phyloP scores from a whole-genome alignment of 495 filamentous ascomycete species.

The Lophiostoma macrostomum region DNA sequence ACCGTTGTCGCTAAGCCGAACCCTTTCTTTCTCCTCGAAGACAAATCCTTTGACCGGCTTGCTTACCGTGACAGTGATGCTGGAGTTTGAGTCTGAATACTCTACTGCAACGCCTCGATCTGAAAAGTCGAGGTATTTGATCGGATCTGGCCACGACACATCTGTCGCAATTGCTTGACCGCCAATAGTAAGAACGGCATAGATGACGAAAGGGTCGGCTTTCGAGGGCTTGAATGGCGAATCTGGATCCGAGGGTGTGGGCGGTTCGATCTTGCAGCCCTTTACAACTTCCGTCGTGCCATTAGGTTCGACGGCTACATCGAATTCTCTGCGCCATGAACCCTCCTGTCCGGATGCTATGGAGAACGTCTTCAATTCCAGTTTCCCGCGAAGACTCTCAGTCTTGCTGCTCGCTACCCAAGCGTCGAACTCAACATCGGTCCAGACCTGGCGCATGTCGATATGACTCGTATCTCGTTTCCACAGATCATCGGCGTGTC shows the following conservation, averaged over 20 bases:
- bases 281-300: slow-evolving; percentile 23
- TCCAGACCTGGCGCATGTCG: slow-evolving; percentile 9
- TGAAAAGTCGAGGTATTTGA: slow-evolving; percentile 21
- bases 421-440: slow-evolving; percentile 21
- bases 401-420: slow-evolving; percentile 20
- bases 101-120: slow-evolving; percentile 12
- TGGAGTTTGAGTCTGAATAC: not conserved
- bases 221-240: slow-evolving; percentile 1
- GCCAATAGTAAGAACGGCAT: slow-evolving; percentile 4
- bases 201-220: slow-evolving; percentile 20
- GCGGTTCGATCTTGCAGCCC: not conserved
- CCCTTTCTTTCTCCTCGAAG: slow-evolving; percentile 19
- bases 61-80: not conserved
- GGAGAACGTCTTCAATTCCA: slow-evolving; percentile 10
- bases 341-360: slow-evolving; percentile 3
- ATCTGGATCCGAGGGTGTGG: not conserved
- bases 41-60: slow-evolving; percentile 30
- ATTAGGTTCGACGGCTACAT: slow-evolving; percentile 7
- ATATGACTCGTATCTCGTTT: slow-evolving; percentile 19
- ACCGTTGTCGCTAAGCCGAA: slow-evolving; percentile 23
- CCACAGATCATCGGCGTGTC: slow-evolving; percentile 18
- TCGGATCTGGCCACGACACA: slow-evolving; percentile 28
- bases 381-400: not conserved
- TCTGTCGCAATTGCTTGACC: slow-evolving; percentile 17
- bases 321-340: not conserved